Conservation (phyloP, 805 yeast species). For the Hanseniaspora nectarophila region DNA sequence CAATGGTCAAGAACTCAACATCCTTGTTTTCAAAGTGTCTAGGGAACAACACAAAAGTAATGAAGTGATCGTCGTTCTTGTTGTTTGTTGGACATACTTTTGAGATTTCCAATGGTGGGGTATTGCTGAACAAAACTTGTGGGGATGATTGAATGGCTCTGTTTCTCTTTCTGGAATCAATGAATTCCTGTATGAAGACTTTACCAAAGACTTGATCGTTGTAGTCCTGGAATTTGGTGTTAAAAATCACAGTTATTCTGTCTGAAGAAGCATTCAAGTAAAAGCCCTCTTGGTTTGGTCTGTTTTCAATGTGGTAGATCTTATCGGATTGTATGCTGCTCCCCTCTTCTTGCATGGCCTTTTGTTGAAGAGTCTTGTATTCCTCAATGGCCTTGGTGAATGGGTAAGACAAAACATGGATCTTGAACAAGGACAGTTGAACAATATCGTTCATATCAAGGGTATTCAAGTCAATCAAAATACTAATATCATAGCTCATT, state of each 20-base stretch:
- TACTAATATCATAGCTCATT: slow-evolving; percentile 68
- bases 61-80: slow-evolving; percentile 39
- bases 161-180: slow-evolving; percentile 86
- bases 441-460: slow-evolving; percentile 40
- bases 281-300: slow-evolving; percentile 78
- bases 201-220: slow-evolving; percentile 87
- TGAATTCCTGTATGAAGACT: slow-evolving; percentile 84
- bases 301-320: slow-evolving; percentile 49
- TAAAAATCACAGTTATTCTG: slow-evolving; percentile 91
- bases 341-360: slow-evolving; percentile 20
- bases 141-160: slow-evolving; percentile 96
- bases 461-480: slow-evolving; percentile 50
- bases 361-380: slow-evolving; percentile 52
- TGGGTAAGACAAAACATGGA: slow-evolving; percentile 85
- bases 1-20: slow-evolving; percentile 36
- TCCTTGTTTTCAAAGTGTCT: slow-evolving; percentile 67
- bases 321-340: slow-evolving; percentile 21
- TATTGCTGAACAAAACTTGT: slow-evolving; percentile 86
- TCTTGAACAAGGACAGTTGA: slow-evolving; percentile 58
- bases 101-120: slow-evolving; percentile 82
- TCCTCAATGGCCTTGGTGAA: slow-evolving; percentile 74
- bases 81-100: slow-evolving; percentile 28
- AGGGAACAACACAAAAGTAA: slow-evolving; percentile 68
- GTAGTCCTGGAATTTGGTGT: slow-evolving; percentile 90
- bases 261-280: slow-evolving; percentile 86